A percentile compares a stretch with the other conserved stretches of the same genome.
These are phyloP conservation scores for Colletotrichum cereale DNA, from an alignment of 2,329 filamentous ascomycete genomes.

Conservation along the genomic window DNA sequence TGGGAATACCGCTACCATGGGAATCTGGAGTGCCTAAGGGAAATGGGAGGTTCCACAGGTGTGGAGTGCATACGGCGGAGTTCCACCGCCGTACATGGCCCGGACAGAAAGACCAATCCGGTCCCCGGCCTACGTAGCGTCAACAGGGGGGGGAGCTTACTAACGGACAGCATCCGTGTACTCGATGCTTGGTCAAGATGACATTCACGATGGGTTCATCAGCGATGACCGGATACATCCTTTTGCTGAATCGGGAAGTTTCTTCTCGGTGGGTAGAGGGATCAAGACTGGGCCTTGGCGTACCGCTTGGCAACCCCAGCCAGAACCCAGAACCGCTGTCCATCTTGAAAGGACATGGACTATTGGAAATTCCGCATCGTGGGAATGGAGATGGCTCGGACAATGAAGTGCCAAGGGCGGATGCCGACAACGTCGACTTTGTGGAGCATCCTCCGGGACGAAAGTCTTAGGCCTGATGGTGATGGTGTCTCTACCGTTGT, in stretches of 20 bases:
- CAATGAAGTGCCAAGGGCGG: not conserved
- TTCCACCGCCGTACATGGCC: constrained; percentile 21
- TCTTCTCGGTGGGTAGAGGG: not conserved
- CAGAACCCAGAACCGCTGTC: not conserved
- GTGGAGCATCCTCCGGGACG: constrained; percentile 14
- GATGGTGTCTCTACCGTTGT: not conserved
- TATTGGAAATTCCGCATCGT: constrained; percentile 1
- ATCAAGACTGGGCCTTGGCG: not conserved
- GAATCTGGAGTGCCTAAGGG: not conserved
- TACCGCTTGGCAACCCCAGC: no score
- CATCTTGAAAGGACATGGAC: not conserved
- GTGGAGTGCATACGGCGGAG: constrained; percentile 21
- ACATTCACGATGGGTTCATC: not conserved
- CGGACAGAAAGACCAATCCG: constrained; percentile 2
- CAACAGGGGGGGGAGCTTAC: constrained; percentile 26
- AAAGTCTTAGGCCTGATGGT: not conserved
- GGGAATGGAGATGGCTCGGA: not conserved
- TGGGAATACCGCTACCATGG: not conserved
- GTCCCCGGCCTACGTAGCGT: not conserved
- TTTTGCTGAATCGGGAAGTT: constrained; percentile 25
- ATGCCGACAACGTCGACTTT: not conserved
- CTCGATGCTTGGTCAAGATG: constrained; percentile 9
- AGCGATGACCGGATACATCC: not conserved
- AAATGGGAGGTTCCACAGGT: not conserved
- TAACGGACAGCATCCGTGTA: constrained; percentile 15